Evolutionary conservation across 192 early-diverging fungal species (phyloP).

Genomic region (Dissophora globulifera): DNA sequence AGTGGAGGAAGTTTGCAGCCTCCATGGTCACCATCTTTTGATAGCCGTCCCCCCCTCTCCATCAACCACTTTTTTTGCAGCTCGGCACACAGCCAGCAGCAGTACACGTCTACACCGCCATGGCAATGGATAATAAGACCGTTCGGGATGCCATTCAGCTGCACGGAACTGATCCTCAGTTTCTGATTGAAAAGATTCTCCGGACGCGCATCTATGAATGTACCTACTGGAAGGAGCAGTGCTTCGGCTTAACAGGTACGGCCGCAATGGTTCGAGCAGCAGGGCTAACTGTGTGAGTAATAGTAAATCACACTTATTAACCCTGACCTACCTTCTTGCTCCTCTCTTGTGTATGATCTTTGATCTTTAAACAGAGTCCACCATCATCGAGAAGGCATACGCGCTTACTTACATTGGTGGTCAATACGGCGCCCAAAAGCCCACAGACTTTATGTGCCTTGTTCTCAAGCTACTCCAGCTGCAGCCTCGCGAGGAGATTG

Average conservation of each 20-base stretch:
- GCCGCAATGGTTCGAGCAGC: no score
- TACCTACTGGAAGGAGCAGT: slow-evolving; percentile 96
- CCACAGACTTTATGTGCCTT: slow-evolving; percentile 93
- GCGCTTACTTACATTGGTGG: slow-evolving; percentile 81
- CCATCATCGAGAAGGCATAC: slow-evolving; percentile 90
- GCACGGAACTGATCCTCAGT: slow-evolving; percentile 94
- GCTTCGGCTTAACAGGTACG: slow-evolving; percentile 89
- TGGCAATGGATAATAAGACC: slow-evolving; percentile 75
- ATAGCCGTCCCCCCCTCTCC: no score
- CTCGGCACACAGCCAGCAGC: no score
- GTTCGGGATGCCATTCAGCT: slow-evolving; percentile 74
- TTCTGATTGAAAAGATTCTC: slow-evolving; percentile 94
- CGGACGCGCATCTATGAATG: slow-evolving; percentile 91
- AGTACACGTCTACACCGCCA: slow-evolving; percentile 9
- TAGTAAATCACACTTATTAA: no score
- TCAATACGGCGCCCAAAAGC: slow-evolving; percentile 84
- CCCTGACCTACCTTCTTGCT: neutral
- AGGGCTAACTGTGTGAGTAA: no score
- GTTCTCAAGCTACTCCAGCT: slow-evolving; percentile 91
- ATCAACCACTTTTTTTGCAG: no score
- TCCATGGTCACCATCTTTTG: no score
- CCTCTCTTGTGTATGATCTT: no score
- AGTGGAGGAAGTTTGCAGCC: no score
- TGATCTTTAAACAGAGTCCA: slow-evolving; percentile 80
- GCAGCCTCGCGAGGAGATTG: slow-evolving; percentile 90